Evolutionary conservation across 148 eudicot species (phyloP).

Genomic region (Hydrangea macrophylla): DNA sequence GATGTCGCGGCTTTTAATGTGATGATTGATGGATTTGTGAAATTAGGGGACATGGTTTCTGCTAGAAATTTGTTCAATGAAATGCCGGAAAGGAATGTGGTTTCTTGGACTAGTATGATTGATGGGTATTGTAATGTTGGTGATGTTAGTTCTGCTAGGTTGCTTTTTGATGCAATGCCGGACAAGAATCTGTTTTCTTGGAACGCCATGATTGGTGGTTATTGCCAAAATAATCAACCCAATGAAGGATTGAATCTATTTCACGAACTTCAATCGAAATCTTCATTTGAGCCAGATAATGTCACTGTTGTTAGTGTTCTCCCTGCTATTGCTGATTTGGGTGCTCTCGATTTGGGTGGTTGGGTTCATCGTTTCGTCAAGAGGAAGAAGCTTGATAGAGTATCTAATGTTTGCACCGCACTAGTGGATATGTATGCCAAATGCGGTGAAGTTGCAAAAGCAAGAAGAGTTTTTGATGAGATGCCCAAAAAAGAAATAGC

Average conservation of each 20-base stretch:
- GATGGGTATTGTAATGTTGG: slow-evolving; percentile 60
- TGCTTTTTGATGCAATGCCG: slow-evolving; percentile 65
- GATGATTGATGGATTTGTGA: slow-evolving; percentile 66
- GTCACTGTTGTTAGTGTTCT: slow-evolving; percentile 67
- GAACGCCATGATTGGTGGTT: slow-evolving; percentile 82
- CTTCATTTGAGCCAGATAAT: slow-evolving; percentile 57
- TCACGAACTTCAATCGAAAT: slow-evolving; percentile 40
- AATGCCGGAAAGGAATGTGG: slow-evolving; percentile 60
- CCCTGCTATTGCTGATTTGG: slow-evolving; percentile 80
- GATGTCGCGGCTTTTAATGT: slow-evolving; percentile 57
- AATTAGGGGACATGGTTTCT: slow-evolving; percentile 50
- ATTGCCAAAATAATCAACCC: slow-evolving; percentile 56
- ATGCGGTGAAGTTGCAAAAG: slow-evolving; percentile 70
- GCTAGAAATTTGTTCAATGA: slow-evolving; percentile 47
- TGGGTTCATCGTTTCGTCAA: slow-evolving; percentile 64
- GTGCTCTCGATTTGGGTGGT: slow-evolving; percentile 71
- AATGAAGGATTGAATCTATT: slow-evolving; percentile 60
- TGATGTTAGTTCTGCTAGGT: slow-evolving; percentile 44
- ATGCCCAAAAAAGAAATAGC: slow-evolving; percentile 42
- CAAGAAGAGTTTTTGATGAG: slow-evolving; percentile 45
- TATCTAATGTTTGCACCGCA: slow-evolving; percentile 60
- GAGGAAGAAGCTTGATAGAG: slow-evolving; percentile 51
- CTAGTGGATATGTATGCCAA: slow-evolving; percentile 83
- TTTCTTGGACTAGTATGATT: slow-evolving; percentile 71
- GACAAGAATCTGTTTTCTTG: slow-evolving; percentile 60